Base-by-base conservation (phyloP, 2,329 filamentous ascomycete genomes). In the Phaeoacremonium minimum region DNA sequence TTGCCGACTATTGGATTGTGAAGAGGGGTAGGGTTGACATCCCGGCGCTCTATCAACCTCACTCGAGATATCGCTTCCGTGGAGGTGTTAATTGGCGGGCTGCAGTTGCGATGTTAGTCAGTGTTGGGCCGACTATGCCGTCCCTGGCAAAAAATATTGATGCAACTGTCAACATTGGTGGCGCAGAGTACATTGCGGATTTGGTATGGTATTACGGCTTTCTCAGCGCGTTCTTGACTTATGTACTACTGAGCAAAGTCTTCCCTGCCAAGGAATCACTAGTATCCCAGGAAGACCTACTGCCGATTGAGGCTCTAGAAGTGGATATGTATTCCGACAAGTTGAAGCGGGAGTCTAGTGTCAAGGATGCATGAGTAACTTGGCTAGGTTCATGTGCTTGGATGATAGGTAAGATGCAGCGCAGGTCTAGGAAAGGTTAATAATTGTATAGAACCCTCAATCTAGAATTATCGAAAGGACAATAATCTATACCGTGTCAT, bases 1-100 rank as follows among this genome's bases (percentile, higher is more conserved):
- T 44, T 18, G 30, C 36, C 12, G 33, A 44, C 33, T 44, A 44
- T 33, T 40, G 36, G 32, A 18, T 44, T 15, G 26, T 44, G 15
- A 33, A 36, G 28, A 7, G 36, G n/a, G 16, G 26, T 8, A 29
- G 12, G 5, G 30, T 44, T 3, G 33, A 44, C 19, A 33, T 42
- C 5, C 28, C 35, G 4, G 28, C n/a, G 11, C 30, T 39, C 17
- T 41, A 44, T 18, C 28, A 37, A 16, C 36, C 35, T 15, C 13
- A 44, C 13, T 38, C 30, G n/a, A n/a, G 28, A 15, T 44, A 42
- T 16, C 14, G 33, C n/a, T 44, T 39, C 18, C 8, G 15, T 11
- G n/a, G 12, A 28, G 22, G 42, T 15, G 9, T 38, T 3, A 42
- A 44, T 20, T 44, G 33, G 30, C 35, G 36, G n/a, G 36, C 42